phyloP scores from a whole-genome alignment of 345 rosid genomes.

The Populus nigra region DNA sequence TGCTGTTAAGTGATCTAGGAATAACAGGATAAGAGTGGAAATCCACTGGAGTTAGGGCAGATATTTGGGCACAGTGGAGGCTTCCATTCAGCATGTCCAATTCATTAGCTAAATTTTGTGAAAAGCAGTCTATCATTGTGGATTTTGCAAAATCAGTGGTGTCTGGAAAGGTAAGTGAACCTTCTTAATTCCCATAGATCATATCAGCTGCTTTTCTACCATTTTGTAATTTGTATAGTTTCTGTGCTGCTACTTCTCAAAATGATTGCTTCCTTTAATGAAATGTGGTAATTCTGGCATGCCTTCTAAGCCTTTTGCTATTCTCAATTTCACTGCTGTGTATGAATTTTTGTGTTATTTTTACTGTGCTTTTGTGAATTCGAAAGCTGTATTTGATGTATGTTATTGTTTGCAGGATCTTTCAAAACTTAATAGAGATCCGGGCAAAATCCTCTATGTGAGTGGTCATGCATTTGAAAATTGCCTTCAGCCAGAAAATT shows the following conservation, averaged over 20 bases:
- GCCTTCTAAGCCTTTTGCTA: not conserved
- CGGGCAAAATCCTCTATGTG: slow-evolving; percentile 66
- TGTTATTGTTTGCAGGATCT: slow-evolving; percentile 62
- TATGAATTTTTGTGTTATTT: not conserved
- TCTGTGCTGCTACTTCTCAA: not conserved
- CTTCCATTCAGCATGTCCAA: not conserved
- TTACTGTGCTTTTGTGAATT: not conserved
- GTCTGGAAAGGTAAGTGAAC: not conserved
- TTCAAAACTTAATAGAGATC: slow-evolving; percentile 95
- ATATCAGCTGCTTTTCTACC: not conserved
- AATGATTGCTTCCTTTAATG: not conserved
- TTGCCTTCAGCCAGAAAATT: slow-evolving; percentile 89
- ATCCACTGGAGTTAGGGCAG: not conserved
- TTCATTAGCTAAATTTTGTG: not conserved
- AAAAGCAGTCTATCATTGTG: not conserved
- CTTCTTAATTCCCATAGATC: not conserved
- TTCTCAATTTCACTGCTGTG: not conserved
- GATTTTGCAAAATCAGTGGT: not conserved
- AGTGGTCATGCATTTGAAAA: slow-evolving; percentile 80
- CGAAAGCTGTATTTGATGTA: slow-evolving; percentile 5
- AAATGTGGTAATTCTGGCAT: not conserved
- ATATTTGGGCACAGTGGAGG: not conserved
- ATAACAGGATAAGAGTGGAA: not conserved
- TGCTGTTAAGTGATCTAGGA: not conserved
- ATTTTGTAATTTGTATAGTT: not conserved